phyloP scores from a whole-genome alignment of 31 red algal species.

The Bonnemaisonia californica region DNA sequence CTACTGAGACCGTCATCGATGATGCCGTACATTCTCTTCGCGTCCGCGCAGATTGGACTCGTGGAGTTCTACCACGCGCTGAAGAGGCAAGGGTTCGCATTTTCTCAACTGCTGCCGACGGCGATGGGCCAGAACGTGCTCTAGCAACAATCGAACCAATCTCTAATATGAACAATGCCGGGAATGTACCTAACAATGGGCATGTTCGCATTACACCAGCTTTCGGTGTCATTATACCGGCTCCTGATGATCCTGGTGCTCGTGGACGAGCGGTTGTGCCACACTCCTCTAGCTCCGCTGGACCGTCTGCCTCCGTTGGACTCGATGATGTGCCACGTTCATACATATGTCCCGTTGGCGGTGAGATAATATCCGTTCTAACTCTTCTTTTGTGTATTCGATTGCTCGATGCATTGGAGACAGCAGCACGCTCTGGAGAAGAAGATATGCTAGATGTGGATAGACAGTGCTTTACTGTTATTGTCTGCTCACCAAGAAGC shows the following conservation, averaged over 20 bases:
- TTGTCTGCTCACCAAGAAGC: conserved; percentile 52
- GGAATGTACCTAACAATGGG: conserved; percentile 30
- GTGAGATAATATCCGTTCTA: conserved; percentile 64
- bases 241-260: conserved; percentile 63
- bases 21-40: conserved; percentile 48
- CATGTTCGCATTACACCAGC: conserved; percentile 71
- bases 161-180: conserved; percentile 51
- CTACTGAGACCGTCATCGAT: conserved; percentile 53
- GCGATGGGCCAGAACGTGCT: conserved; percentile 64
- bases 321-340: conserved; percentile 78
- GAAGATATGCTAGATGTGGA: conserved; percentile 75
- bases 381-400: conserved; percentile 67
- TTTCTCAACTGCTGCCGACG: conserved; percentile 53
- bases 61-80: conserved; percentile 36
- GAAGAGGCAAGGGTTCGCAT: conserved; percentile 64
- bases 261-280: conserved; percentile 50
- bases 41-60: conserved; percentile 68
- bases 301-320: conserved; percentile 20
- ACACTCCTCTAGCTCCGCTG: conserved; percentile 27
- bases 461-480: conserved; percentile 74
- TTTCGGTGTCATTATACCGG: conserved; percentile 74
- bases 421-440: conserved; percentile 50
- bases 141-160: conserved; percentile 75
- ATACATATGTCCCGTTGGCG: conserved; percentile 68
- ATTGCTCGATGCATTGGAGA: conserved; percentile 71